These are phyloP conservation scores for Berkeleyomyces rouxiae DNA, from an alignment of 2,329 filamentous ascomycete species.

Conservation along the genomic window DNA sequence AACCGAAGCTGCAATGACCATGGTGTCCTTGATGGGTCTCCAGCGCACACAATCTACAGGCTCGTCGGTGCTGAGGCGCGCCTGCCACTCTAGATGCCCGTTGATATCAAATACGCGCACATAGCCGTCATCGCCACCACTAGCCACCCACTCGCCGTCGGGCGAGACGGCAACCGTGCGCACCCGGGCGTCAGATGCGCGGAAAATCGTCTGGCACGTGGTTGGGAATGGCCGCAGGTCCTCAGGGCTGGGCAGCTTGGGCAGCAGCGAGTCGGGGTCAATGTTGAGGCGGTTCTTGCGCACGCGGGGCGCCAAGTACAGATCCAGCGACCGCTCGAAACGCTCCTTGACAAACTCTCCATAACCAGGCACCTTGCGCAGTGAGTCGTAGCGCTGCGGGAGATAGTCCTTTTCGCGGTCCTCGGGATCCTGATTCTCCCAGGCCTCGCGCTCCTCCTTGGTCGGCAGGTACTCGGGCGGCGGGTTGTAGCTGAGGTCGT, in stretches of 20 bases:
- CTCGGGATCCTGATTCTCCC: slow-evolving; percentile 76
- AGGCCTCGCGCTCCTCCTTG: slow-evolving; percentile 64
- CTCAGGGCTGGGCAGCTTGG: slow-evolving; percentile 82
- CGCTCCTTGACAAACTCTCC: slow-evolving; percentile 83
- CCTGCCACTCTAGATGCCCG: slow-evolving; percentile 75
- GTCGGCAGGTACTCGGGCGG: slow-evolving; percentile 86
- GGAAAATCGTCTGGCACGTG: slow-evolving; percentile 70
- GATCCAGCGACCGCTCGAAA: slow-evolving; percentile 86
- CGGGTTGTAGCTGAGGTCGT: slow-evolving; percentile 92
- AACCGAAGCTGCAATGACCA: slow-evolving; percentile 67
- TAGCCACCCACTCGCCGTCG: slow-evolving; percentile 70
- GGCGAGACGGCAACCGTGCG: slow-evolving; percentile 74
- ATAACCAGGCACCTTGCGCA: slow-evolving; percentile 87
- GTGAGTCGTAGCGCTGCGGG: slow-evolving; percentile 62
- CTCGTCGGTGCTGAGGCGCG: slow-evolving; percentile 59
- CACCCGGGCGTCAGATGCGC: slow-evolving; percentile 76
- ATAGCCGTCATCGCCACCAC: slow-evolving; percentile 85
- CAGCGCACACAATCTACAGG: slow-evolving; percentile 77
- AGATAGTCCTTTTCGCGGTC: slow-evolving; percentile 82
- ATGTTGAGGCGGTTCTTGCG: slow-evolving; percentile 92
- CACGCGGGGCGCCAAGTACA: slow-evolving; percentile 85
- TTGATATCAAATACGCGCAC: slow-evolving; percentile 85
- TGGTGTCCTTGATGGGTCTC: slow-evolving; percentile 67
- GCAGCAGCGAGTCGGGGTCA: slow-evolving; percentile 79
- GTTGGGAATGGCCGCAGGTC: slow-evolving; percentile 93